Percentiles rank a stretch among this genome's conserved stretches.
Evolutionary conservation across 352 stramenopile genomes (phyloP).

Genomic region (Pythium brachiatum): DNA sequence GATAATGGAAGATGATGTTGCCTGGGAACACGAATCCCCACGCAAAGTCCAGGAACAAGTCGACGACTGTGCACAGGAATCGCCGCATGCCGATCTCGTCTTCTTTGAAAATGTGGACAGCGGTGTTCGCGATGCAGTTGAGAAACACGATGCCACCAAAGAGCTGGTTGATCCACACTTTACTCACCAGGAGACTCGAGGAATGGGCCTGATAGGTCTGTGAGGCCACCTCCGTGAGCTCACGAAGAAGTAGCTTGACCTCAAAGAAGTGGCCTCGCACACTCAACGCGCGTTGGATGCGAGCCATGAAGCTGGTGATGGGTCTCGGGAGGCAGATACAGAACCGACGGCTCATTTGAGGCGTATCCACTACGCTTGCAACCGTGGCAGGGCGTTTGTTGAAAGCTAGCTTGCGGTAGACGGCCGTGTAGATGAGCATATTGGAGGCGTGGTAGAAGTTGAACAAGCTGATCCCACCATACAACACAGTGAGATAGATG

Average conservation of each 20-base stretch:
- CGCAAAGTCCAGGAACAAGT: conserved; percentile 28
- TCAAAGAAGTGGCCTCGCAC: conserved; percentile 29
- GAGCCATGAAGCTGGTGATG: not conserved
- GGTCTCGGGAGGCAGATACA: conserved; percentile 5
- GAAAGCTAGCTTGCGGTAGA: conserved; percentile 13
- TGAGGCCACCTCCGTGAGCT: conserved; percentile 27
- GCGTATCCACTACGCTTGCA: not conserved
- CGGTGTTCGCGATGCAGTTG: conserved; percentile 25
- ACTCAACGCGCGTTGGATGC: conserved; percentile 15
- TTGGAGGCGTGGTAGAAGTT: conserved; percentile 15
- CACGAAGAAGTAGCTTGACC: conserved; percentile 19
- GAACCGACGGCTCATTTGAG: not conserved
- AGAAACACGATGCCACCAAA: conserved; percentile 25
- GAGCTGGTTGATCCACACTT: conserved; percentile 33
- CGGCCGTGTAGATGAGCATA: conserved; percentile 17
- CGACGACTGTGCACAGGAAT: conserved; percentile 25
- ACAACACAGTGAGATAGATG: conserved; percentile 9
- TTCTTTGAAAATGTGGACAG: conserved; percentile 19
- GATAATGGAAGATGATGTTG: conserved; percentile 28
- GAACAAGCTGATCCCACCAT: conserved; percentile 15
- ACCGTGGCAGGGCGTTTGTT: not conserved
- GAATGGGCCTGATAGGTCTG: conserved; percentile 33
- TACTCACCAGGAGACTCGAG: conserved; percentile 27
- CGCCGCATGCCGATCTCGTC: conserved; percentile 23
- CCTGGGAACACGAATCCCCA: conserved; percentile 30